Evolutionary conservation across 257 asterid genomes (phyloP).

Genomic region (Primulina huaijiensis): DNA sequence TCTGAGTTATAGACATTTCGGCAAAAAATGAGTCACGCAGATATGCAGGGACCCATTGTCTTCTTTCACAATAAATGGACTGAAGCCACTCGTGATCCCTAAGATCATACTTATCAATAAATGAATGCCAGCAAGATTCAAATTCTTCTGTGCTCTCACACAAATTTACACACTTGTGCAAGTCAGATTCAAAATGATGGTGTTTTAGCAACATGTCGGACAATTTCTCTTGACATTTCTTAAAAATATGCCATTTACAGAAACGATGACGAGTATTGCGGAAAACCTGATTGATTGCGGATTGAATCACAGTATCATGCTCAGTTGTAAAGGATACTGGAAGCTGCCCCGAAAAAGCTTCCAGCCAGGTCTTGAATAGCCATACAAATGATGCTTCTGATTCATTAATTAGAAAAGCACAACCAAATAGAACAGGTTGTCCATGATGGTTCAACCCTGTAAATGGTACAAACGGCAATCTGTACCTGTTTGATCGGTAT

Average conservation of each 20-base stretch:
- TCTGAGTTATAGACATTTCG: conserved; percentile 84
- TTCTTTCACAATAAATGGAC: conserved; percentile 58
- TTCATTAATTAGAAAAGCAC: conserved; percentile 85
- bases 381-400: conserved; percentile 86
- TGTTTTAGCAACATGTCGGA: conserved; percentile 69
- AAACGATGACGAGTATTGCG: conserved; percentile 82
- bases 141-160: conserved; percentile 75
- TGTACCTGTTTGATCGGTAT: conserved; percentile 87
- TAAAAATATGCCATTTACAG: conserved; percentile 97
- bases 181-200: conserved; percentile 74
- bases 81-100: conserved; percentile 82
- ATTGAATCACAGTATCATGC: conserved; percentile 70
- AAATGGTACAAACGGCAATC: conserved; percentile 91
- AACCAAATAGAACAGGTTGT: conserved; percentile 89
- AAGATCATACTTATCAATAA: conserved; percentile 62
- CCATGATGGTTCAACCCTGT: conserved; percentile 98
- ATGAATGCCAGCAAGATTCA: conserved; percentile 84
- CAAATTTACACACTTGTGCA: conserved; percentile 86
- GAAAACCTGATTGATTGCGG: conserved; percentile 74
- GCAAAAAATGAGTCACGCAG: conserved; percentile 87
- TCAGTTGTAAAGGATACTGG: conserved; percentile 92
- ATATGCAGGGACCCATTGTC: conserved; percentile 92
- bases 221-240: conserved; percentile 89
- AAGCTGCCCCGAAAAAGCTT: conserved; percentile 67
- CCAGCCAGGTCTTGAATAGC: conserved; percentile 89